A percentile compares a stretch with the other conserved stretches of the same genome.
Conservation (phyloP, 2,329 filamentous ascomycete species). For the Alternaria sp. region DNA sequence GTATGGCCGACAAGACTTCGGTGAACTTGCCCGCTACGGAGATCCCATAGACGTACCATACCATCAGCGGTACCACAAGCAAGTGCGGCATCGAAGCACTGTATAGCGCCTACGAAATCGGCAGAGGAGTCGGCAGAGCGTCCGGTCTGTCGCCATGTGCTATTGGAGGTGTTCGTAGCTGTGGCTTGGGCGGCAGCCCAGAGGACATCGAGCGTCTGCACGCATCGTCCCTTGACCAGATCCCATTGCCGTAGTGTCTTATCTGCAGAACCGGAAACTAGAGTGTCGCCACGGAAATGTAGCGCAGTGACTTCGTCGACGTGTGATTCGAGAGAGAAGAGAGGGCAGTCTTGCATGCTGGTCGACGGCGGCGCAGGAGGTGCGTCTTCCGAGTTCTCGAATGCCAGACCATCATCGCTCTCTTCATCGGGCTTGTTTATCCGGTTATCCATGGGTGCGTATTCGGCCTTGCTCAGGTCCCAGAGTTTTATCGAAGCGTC, state of each 20-base stretch:
- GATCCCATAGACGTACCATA: slow-evolving; percentile 96
- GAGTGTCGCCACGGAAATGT: slow-evolving; percentile 84
- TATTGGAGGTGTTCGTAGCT: slow-evolving; percentile 61
- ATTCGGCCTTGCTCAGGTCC: slow-evolving; percentile 89
- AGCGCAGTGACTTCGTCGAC: slow-evolving; percentile 94
- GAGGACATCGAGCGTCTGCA: slow-evolving; percentile 96
- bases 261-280: slow-evolving; percentile 95
- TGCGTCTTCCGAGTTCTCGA: slow-evolving; percentile 74
- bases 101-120: slow-evolving; percentile 92
- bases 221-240: slow-evolving; percentile 92
- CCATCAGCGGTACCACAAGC: slow-evolving; percentile 97
- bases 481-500: slow-evolving; percentile 94
- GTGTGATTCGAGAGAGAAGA: slow-evolving; percentile 89
- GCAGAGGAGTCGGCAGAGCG: slow-evolving; percentile 71
- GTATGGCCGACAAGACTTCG: slow-evolving; percentile 95
- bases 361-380: slow-evolving; percentile 71
- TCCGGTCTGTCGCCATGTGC: slow-evolving; percentile 75
- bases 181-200: slow-evolving; percentile 94
- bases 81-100: slow-evolving; percentile 94
- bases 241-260: slow-evolving; percentile 99
- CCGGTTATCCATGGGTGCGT: slow-evolving; percentile 70
- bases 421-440: slow-evolving; percentile 53
- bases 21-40: slow-evolving; percentile 96
- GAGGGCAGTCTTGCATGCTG: slow-evolving; percentile 85
- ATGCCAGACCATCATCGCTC: slow-evolving; percentile 67